Base-by-base conservation (phyloP, 106 monocot species). In the Platanthera zijinensis region DNA sequence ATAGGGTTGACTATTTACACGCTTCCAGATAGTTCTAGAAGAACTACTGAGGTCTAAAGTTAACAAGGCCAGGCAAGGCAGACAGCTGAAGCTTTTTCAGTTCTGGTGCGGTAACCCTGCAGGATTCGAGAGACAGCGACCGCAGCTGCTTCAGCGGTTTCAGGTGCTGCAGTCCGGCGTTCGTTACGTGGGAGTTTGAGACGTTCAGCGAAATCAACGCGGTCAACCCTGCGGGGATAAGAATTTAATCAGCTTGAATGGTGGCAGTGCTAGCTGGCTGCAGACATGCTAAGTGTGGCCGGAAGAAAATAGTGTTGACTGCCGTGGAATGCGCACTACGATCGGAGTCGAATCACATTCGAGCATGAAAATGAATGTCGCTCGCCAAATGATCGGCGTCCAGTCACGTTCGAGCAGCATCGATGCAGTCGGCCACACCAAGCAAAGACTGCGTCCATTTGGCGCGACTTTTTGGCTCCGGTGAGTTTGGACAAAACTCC, bases 1-100 rank as follows among this genome's bases (percentile, higher is more conserved):
- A 66, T 22, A 48, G 12, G 48, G 8, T 2, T 61, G 11, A 15
- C 48, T 46, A 70, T 70, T 70, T 70, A 70, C 70, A 70, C 10
- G 70, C 70, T 70, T 70, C 39, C 70, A 70, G 18, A 70, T 39
- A 39, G 39, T 39, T 39, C 39, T 39, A 39, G 48, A 39, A 47
- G 70, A 48, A 7, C 10, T 30, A 92, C 78, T 88, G 88, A 0
- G 99, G 99, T 64, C 94, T 80, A 50, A 90, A 77, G 18, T 79
- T 99, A 1, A 94, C 78, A 69, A 99, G 88, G 74, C 90, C 92
- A 0, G 99, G 94, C 51, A 99, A 94, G 7, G 99, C 86, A 74
- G 92, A 77, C 57, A 94, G 74, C 68, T 90, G 99, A 68, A 99
- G 87, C 83, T 99, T 99, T 84, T 99, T 99, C 67, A 99, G 74